These are phyloP conservation scores for Lachancea waltii DNA, from an alignment of 805 yeast species.

Conservation along the genomic window DNA sequence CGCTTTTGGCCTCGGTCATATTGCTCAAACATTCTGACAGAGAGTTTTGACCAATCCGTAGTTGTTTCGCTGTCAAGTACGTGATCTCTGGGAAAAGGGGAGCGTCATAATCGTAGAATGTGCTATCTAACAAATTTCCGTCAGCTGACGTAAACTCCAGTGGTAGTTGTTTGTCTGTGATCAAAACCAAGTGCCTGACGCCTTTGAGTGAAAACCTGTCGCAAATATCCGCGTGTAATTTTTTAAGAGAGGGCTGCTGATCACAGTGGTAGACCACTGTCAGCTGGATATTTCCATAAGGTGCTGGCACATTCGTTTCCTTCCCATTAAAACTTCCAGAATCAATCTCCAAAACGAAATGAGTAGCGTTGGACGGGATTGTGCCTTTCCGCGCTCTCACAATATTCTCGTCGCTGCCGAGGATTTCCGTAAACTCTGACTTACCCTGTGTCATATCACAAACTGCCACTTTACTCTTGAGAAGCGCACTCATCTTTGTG, in stretches of 20 bases:
- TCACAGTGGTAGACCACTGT: constrained; percentile 2
- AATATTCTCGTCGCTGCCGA: background rate
- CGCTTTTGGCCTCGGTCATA: too few relatives aligned
- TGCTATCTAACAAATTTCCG: constrained; percentile 1
- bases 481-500: background rate
- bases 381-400: background rate
- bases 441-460: background rate
- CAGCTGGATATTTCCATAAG: constrained; percentile 1
- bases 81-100: constrained; percentile 1
- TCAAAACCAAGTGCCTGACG: background rate
- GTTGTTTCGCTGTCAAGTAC: constrained; percentile 9
- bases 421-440: background rate
- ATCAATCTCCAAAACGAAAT: constrained; percentile 1
- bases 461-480: background rate
- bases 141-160: background rate
- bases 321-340: too few relatives aligned
- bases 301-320: background rate
- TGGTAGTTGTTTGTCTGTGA: background rate
- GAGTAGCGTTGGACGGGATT: background rate
- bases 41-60: constrained; percentile 5
- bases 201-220: background rate
- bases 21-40: background rate
- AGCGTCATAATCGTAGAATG: background rate
- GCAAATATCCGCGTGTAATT: background rate
- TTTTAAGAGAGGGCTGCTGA: background rate